Base-by-base conservation (phyloP, 352 stramenopile genomes). In the Aphanomyces invadans region DNA sequence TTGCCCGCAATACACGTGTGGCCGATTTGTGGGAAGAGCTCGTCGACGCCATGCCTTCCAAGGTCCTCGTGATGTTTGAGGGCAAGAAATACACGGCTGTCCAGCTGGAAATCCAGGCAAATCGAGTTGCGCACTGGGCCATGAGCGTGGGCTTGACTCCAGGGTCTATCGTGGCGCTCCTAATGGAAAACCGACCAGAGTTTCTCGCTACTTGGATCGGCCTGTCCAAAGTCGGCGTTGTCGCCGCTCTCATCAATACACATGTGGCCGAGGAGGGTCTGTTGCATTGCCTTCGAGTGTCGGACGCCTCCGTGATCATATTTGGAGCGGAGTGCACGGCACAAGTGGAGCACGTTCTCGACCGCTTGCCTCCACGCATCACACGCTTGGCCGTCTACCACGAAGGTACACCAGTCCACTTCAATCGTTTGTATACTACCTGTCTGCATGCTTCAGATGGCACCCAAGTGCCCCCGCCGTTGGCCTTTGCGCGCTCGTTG, bases 111-210 rank as follows among this genome's bases (percentile, higher is more conserved):
- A 71, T 70, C 19, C 70, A 76, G 29, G 75, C 79, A 15, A 95
- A 95, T 70, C 79, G 83, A 60, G 63, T 95, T 44, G 82, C 86
- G 17, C 77, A 86, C 60, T 93, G 82, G 86, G 82, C 78, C 10
- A 54, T 91, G 9, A 49, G 70, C 12, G 64, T 73, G 12, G 81
- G 79, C 0, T 62, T 96, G 0, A 59, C 72, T 31, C 21, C 53
- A 0, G 86, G 87, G 31, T 74, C 95, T 57, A 91, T 80, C 3
- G 82, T 90, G 29, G 86, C 78, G 31, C 71, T 95, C 51, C 70
- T 95, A 33, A 93, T 95, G 81, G 80, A 90, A 68, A 96, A 96
- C 73, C 76, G 86, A 0, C 85, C 83, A 36, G 85, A 94, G 68
- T 96, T 88, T 59, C 67, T 96, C 29, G 63, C 87, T 25, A 73